Base-by-base conservation (phyloP, 2,329 filamentous ascomycete species). In the Dothidotthia symphoricarpi region DNA sequence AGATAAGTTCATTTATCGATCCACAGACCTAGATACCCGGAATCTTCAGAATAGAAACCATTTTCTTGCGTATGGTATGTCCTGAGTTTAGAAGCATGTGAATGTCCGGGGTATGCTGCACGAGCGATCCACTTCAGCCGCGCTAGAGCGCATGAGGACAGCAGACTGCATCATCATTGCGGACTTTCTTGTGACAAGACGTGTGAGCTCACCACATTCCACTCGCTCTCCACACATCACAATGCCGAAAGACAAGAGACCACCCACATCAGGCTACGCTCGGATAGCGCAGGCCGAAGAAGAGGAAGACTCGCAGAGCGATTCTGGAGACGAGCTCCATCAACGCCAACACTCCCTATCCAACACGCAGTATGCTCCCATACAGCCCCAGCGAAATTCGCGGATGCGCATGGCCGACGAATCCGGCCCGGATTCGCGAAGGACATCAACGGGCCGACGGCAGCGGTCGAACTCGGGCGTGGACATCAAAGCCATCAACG, bases 401-500 rank as follows among this genome's bases (percentile, higher is more conserved):
- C 65, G 64, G 39, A 75, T 75, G 70, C 65, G 68, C 34, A 54
- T 67, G 37, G 59, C 64, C 10, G 55, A 56, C 10, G 50, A 36
- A 4, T 66, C 67, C 6, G 61, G 55, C 15, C 46, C 64, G 6
- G 49, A 34, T 10, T 66, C 68, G 1, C 55, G 59, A 28, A 54
- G 51, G 38, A 41, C 33, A 4, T 33, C 47, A 1, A 34, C 44
- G 37, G 58, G 57, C 16, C 70, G 75, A 47, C 75, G 80, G 34
- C 69, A 74, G 44, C 76, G 82, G 49, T 86, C 87, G 62, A 93
- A 90, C 58, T 88, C 88, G 14, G 91, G 90, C 3, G 91, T 98
- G 13, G 93, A 98, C 61, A 86, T 98, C 63, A 97, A 97, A 66
- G 93, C 93, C 43, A 97, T 98, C 69, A 98, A 98, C 68, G 90